Percentiles rank a stretch among this genome's conserved stretches.
Conservation (phyloP, 2,329 filamentous ascomycete genomes). For the Cytospora paraplurivora region DNA sequence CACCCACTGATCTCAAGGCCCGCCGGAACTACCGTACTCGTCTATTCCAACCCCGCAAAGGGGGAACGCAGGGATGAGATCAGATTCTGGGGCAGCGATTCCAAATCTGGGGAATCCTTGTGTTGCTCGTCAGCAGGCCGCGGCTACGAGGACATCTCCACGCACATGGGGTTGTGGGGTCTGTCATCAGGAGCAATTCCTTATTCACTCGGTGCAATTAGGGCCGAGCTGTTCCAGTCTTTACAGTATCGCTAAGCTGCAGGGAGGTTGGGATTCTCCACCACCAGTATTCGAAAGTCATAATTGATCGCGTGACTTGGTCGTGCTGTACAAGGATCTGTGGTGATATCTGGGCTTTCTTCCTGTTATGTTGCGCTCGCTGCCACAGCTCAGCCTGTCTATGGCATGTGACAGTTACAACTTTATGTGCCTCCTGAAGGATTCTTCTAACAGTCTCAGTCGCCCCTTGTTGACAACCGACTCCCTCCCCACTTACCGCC, state of each 20-base stretch:
- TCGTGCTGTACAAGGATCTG: background rate
- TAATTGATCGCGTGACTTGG: background rate
- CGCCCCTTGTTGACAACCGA: background rate
- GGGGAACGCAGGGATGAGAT: slow-evolving; percentile 6
- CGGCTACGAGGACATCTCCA: background rate
- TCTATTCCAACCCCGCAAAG: slow-evolving; percentile 17
- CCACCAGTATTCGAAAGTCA: slow-evolving; percentile 15
- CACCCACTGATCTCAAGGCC: slow-evolving; percentile 4
- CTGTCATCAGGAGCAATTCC: background rate
- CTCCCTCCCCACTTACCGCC: background rate
- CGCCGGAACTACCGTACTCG: slow-evolving; percentile 1
- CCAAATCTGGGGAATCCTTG: background rate
- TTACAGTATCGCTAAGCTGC: slow-evolving; percentile 2
- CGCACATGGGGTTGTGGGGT: background rate
- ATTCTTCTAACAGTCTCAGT: too few relatives aligned
- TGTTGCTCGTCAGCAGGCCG: background rate
- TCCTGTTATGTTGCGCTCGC: background rate
- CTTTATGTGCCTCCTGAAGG: slow-evolving; percentile 2
- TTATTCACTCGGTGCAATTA: slow-evolving; percentile 24
- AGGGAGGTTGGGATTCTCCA: slow-evolving; percentile 25
- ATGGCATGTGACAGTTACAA: background rate
- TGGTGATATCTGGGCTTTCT: too few relatives aligned
- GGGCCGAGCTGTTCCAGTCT: slow-evolving; percentile 25
- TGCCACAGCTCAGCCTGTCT: background rate
- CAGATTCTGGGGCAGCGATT: slow-evolving; percentile 9